Percentiles rank a stretch among this genome's conserved stretches.
Conservation (phyloP, 805 yeast species). For the Brettanomyces naardenensis region DNA sequence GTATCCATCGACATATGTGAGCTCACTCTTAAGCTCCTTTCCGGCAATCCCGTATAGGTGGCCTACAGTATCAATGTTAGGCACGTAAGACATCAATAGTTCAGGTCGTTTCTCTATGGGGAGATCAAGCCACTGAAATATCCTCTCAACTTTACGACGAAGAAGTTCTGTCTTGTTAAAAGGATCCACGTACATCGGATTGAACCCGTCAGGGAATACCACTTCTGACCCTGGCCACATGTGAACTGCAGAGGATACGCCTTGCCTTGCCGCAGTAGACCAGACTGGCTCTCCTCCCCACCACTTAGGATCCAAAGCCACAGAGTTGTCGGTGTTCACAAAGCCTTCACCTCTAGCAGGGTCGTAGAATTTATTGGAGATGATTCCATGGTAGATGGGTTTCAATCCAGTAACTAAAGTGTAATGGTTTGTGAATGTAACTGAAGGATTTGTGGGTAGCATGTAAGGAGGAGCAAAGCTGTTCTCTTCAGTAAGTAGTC, state of each 20-base stretch:
- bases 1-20: conserved; percentile 59
- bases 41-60: conserved; percentile 69
- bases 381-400: conserved; percentile 81
- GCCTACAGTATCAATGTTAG: conserved; percentile 74
- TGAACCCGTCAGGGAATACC: conserved; percentile 34
- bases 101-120: conserved; percentile 58
- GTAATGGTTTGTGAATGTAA: conserved; percentile 91
- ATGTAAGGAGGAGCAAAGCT: conserved; percentile 72
- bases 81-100: conserved; percentile 68
- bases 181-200: conserved; percentile 49
- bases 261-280: conserved; percentile 63
- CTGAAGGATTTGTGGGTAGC: conserved; percentile 82
- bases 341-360: conserved; percentile 48
- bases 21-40: conserved; percentile 41
- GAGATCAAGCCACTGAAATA: conserved; percentile 62
- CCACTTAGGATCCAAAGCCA: conserved; percentile 48
- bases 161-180: conserved; percentile 61
- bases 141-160: conserved; percentile 45
- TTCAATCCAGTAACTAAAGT: conserved; percentile 78
- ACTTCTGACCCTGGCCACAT: conserved; percentile 97
- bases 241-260: conserved; percentile 66
- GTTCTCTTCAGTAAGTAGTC: conserved; percentile 40
- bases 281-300: conserved; percentile 94
- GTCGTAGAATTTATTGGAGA: conserved; percentile 75
- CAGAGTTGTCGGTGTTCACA: conserved; percentile 48